These are phyloP conservation scores for Maudiozyma barnettii DNA, from an alignment of 805 yeast genomes.

Conservation along the genomic window DNA sequence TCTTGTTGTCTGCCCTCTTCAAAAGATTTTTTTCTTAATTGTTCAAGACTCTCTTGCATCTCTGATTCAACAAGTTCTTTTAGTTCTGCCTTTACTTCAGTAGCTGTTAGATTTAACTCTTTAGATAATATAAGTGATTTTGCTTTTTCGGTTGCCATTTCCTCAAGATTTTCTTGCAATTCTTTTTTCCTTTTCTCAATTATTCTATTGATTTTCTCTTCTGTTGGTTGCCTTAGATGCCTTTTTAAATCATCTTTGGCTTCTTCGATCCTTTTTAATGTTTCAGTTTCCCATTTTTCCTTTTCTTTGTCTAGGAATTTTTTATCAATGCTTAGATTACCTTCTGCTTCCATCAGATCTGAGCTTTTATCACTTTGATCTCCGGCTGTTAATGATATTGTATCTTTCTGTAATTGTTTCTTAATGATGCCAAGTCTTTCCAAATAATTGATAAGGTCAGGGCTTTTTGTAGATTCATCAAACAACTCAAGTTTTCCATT, in stretches of 20 bases:
- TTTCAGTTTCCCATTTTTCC: conserved; percentile 27
- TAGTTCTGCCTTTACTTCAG: conserved; percentile 4
- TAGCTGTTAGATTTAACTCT: conserved; percentile 3
- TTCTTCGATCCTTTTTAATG: conserved; percentile 28
- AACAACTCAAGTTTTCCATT: conserved; percentile 15
- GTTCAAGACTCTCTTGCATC: conserved; percentile 12
- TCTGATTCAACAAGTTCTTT: conserved; percentile 16
- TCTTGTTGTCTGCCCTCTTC: conserved; percentile 29
- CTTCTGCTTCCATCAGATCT: too few relatives aligned
- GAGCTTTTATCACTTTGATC: too few relatives aligned
- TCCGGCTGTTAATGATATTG: too few relatives aligned
- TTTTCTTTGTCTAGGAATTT: conserved; percentile 6
- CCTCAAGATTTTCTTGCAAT: conserved; percentile 18
- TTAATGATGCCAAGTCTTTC: conserved; percentile 16
- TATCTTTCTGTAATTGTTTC: conserved; percentile 19
- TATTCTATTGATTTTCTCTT: conserved; percentile 50
- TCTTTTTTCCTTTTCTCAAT: conserved; percentile 34
- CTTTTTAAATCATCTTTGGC: conserved; percentile 39
- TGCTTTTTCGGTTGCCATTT: conserved; percentile 12
- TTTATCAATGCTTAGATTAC: too few relatives aligned
- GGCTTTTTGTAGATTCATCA: background rate
- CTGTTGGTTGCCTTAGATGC: conserved; percentile 38
- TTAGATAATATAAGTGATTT: conserved; percentile 4
- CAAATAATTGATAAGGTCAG: background rate
- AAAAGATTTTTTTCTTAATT: conserved; percentile 21